Evolutionary conservation across 2,329 filamentous ascomycete genomes (phyloP).

Genomic region (Pyricularia grisea): DNA sequence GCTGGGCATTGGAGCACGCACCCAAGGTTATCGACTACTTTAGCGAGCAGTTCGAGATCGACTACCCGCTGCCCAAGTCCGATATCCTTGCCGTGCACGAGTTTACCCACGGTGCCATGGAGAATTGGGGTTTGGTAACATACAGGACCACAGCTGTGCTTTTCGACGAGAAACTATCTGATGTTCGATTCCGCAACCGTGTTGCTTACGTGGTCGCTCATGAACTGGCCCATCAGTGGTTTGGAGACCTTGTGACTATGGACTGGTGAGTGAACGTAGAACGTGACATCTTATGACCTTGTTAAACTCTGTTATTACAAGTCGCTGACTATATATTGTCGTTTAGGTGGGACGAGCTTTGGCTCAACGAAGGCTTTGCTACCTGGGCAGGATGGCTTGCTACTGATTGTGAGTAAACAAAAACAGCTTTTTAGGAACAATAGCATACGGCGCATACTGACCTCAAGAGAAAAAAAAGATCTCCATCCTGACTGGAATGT

Average conservation of each 20-base stretch:
- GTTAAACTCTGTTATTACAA: not conserved
- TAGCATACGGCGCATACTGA: not conserved
- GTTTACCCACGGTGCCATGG: conserved; percentile 83
- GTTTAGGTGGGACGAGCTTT: conserved; percentile 75
- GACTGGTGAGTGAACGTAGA: conserved; percentile 48
- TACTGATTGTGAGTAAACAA: conserved; percentile 44
- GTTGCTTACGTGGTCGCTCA: conserved; percentile 98
- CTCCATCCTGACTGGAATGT: conserved; percentile 96
- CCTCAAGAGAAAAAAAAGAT: conserved; percentile 30
- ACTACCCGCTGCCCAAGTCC: conserved; percentile 87
- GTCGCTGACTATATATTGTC: not conserved
- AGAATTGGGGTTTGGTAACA: conserved; percentile 94
- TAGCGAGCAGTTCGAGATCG: conserved; percentile 86
- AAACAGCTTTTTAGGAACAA: not conserved
- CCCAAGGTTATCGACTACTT: conserved; percentile 94
- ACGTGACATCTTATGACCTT: not conserved
- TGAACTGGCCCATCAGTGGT: conserved; percentile 97
- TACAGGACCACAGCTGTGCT: conserved; percentile 92
- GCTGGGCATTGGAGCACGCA: conserved; percentile 81
- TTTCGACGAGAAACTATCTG: conserved; percentile 89
- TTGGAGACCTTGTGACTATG: conserved; percentile 95
- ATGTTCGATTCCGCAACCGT: conserved; percentile 82
- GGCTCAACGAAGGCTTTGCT: conserved; percentile 96
- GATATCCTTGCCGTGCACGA: conserved; percentile 88
- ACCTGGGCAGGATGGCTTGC: conserved; percentile 98